Evolutionary conservation across 345 rosid genomes (phyloP).

Genomic region (Populus nigra): DNA sequence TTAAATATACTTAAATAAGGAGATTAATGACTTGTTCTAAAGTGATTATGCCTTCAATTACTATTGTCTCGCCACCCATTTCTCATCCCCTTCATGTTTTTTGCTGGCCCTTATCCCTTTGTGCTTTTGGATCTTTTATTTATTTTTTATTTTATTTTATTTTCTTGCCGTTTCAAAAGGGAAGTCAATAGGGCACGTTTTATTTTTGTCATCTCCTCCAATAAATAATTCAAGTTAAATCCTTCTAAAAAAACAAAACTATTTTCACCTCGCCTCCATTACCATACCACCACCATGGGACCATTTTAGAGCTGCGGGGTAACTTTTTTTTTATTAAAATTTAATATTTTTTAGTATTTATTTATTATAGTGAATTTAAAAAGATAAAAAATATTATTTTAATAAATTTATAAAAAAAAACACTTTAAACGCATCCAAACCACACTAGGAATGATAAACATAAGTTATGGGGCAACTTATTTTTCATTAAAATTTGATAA

Average conservation of each 20-base stretch:
- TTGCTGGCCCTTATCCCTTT: background rate
- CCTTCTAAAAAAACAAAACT: background rate
- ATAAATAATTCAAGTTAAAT: too few species aligned
- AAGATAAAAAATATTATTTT: too few species aligned
- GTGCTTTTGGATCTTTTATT: background rate
- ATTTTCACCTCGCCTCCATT: background rate
- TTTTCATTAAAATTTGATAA: too few species aligned
- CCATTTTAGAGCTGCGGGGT: too few species aligned
- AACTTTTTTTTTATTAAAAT: too few species aligned
- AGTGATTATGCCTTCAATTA: background rate
- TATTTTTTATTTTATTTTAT: background rate
- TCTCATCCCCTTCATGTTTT: background rate
- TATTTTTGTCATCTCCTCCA: background rate
- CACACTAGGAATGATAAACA: background rate
- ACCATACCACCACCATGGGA: background rate
- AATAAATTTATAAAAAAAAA: too few species aligned
- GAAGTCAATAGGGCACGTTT: constrained; percentile 30
- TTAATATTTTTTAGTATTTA: too few species aligned
- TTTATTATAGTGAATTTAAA: too few species aligned
- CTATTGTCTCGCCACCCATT: constrained; percentile 19
- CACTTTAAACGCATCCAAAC: too few species aligned
- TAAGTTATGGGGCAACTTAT: too few species aligned
- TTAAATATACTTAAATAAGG: background rate
- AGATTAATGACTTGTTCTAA: constrained; percentile 11
- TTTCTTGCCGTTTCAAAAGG: constrained; percentile 37